Conservation (phyloP, 805 yeast species). For the Metschnikowia lachancei region DNA sequence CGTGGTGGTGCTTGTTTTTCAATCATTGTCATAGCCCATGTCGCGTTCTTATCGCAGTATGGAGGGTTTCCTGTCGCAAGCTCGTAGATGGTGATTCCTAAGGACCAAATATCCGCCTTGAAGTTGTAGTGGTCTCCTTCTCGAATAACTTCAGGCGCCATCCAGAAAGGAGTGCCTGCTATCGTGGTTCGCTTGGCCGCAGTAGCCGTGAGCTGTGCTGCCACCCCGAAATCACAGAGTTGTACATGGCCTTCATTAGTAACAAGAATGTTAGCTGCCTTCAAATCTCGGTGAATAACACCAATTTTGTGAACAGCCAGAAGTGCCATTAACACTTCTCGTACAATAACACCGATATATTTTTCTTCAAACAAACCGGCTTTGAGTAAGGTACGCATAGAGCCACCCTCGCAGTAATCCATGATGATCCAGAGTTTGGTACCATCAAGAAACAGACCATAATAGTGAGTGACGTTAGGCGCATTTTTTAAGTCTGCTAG, state of each 20-base stretch:
- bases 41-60: slow-evolving; percentile 89
- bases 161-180: slow-evolving; percentile 97
- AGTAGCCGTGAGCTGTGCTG: slow-evolving; percentile 81
- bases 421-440: slow-evolving; percentile 95
- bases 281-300: slow-evolving; percentile 92
- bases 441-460: slow-evolving; percentile 82
- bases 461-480: slow-evolving; percentile 91
- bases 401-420: slow-evolving; percentile 98
- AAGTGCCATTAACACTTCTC: slow-evolving; percentile 79
- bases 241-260: slow-evolving; percentile 87
- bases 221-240: slow-evolving; percentile 97
- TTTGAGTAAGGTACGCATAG: slow-evolving; percentile 76
- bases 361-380: slow-evolving; percentile 88
- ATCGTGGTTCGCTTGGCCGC: slow-evolving; percentile 83
- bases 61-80: slow-evolving; percentile 98
- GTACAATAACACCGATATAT: slow-evolving; percentile 75
- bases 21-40: slow-evolving; percentile 90
- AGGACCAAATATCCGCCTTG: slow-evolving; percentile 96
- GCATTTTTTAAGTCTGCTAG: slow-evolving; percentile 76
- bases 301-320: slow-evolving; percentile 82
- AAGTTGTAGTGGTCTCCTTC: slow-evolving; percentile 86
- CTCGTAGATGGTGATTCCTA: slow-evolving; percentile 92
- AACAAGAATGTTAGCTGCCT: slow-evolving; percentile 92
- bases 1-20: slow-evolving; percentile 94
- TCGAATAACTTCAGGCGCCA: slow-evolving; percentile 98